Base-by-base conservation (phyloP, 2,329 filamentous ascomycete species). In the Thielaviopsis ethacetica region DNA sequence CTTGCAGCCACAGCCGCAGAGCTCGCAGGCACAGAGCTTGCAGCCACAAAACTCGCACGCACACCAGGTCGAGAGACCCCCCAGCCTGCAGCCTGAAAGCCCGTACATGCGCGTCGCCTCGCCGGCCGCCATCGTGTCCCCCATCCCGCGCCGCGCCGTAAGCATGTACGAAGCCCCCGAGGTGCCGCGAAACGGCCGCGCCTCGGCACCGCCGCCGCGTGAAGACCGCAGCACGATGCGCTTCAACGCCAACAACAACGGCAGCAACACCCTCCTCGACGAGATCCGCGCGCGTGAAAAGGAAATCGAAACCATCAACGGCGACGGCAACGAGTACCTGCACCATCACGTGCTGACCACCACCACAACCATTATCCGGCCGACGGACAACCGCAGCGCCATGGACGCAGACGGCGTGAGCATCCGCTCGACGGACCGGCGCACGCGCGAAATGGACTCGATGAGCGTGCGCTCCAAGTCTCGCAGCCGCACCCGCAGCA, bases 51-150 rank as follows among this genome's bases (percentile, higher is more conserved):
- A n/a, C n/a, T n/a, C n/a, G n/a, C n/a, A n/a, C n/a, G n/a, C n/a
- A n/a, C n/a, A n/a, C n/a, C n/a, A n/a, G n/a, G n/a, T n/a, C 26
- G 26, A 27, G 26, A 27, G 26, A 27, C 9, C 26, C 4, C 4
- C 9, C 26, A 27, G 9, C 26, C 26, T 27, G 26, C 26, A 27
- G 41, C 81, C 79, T 0, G 72, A 76, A 62, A 82, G 78, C 62
- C 79, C 79, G n/a, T 74, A 76, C 34, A 72, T 81, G 56, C 70
- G 67, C 27, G 67, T 73, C 3, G 38, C 38, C 22, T 58, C 59
- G 21, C 59, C n/a, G n/a, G n/a, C 53, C 6, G 21, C 27, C 10
- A 57, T 41, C 15, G 53, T n/a, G 10, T 17, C 53, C 22, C 30
- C 56, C 7, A 44, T 44, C n/a, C 59, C 59, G 3, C 50, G 47